Evolutionary conservation across 2,329 filamentous ascomycete species (phyloP), one percentile per base, ranked within the genome.

Genomic region (Fusarium incarnatum): DNA sequence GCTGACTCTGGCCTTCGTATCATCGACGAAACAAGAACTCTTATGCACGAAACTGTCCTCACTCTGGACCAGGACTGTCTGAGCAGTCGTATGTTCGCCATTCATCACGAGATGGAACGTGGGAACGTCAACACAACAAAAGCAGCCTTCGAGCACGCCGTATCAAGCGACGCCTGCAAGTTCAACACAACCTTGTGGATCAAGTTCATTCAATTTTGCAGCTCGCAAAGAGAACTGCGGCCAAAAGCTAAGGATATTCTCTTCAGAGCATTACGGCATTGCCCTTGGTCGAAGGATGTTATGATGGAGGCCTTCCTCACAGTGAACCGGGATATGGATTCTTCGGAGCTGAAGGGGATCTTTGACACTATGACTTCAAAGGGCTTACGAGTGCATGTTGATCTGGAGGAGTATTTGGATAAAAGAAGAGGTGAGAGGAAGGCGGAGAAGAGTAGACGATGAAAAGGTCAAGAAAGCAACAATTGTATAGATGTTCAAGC

Each of bases 21-120:
- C 56, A 88, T 94, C 66, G 92, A 97, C 72, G 91, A 93, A 20
- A 88, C 97, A 22, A 89, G 92, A n/a, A 83, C 86, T 8, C 80
- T 92, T 11, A 81, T 94, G 13, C 80, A 85, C 22, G 83, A 85
- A 76, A 85, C 85, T 75, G 79, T 88, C 0, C 78, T 86, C 4
- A 68, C 77, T 8, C 71, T 75, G 18, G 52, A 62, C 9, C 77
- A 82, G 54, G 84, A 86, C 73, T 79, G 80, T 42, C 67, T 85
- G 15, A 78, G 78, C 66, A 83, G 78, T 67, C 83, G 84, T 10
- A 67, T 83, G 15, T 87, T 88, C 74, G 82, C 84, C 23, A 83
- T 89, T 49, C 78, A 80, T n/a, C 81, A 87, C 72, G 87, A 88
- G 72, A 75, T 84, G 18, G 77, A 74, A 20, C 77, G 77, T 13